These are phyloP conservation scores for Spathaspora sp. DNA, from an alignment of 805 yeast species.

Conservation along the genomic window DNA sequence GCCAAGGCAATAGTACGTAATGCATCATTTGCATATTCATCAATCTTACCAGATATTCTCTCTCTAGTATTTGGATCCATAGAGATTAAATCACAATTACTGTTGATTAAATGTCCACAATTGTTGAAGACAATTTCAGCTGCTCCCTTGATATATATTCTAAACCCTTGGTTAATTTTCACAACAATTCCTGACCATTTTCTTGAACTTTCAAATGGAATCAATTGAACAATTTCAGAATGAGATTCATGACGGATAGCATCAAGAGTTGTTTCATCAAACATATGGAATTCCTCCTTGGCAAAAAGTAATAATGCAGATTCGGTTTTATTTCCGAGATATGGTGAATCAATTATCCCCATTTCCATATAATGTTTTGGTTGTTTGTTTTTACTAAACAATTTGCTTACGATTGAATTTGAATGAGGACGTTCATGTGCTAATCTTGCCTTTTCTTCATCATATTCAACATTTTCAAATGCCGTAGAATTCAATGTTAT, in stretches of 20 bases:
- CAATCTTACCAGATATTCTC: constrained; percentile 31
- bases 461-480: constrained; percentile 62
- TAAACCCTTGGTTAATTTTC: constrained; percentile 44
- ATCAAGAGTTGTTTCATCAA: constrained; percentile 41
- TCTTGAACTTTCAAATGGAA: constrained; percentile 89
- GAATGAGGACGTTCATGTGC: constrained; percentile 26
- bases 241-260: constrained; percentile 21
- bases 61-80: constrained; percentile 28
- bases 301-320: constrained; percentile 78
- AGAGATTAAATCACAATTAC: constrained; percentile 21
- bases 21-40: constrained; percentile 69
- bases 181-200: constrained; percentile 89
- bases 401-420: constrained; percentile 23
- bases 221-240: constrained; percentile 53
- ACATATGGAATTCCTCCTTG: constrained; percentile 48
- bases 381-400: constrained; percentile 14
- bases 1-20: constrained; percentile 87
- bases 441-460: constrained; percentile 24
- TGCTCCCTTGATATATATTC: constrained; percentile 86
- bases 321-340: constrained; percentile 92
- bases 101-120: constrained; percentile 43
- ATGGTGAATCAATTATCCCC: constrained; percentile 48
- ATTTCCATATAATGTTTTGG: constrained; percentile 12
- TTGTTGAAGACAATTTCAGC: constrained; percentile 76
- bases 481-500: constrained; percentile 84